Base-by-base conservation (phyloP, 164 flowering plant genomes). In the Macadamia tetraphylla region DNA sequence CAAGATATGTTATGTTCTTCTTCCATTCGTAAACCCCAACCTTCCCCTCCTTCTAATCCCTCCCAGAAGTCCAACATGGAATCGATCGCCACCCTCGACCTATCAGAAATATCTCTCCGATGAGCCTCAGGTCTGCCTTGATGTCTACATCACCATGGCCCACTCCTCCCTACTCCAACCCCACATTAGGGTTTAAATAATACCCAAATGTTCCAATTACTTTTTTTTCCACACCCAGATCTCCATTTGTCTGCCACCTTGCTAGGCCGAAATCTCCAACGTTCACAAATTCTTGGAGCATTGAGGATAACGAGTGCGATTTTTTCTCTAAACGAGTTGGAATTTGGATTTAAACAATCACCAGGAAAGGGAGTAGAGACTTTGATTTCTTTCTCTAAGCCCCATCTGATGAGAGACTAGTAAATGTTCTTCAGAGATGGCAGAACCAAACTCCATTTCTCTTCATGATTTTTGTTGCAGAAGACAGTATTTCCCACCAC, bases 111-210 rank as follows among this genome's bases (percentile, higher is more conserved):
- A 75, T 64, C 60, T 77, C 14, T 71, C 86, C 43, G 82, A 67
- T 11, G 92, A 91, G 56, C 83, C 94, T 13, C 88, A n/a, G n/a
- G n/a, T n/a, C n/a, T n/a, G n/a, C n/a, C n/a, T n/a, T 89, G 82
- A 87, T n/a, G n/a, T 88, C 32, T 94, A 83, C 85, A 89, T 94
- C 67, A 92, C 99, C 77, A 89, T 92, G 98, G 99, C 99, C 44
- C 99, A n/a, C n/a, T n/a, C n/a, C n/a, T n/a, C n/a, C n/a, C n/a
- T n/a, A n/a, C n/a, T n/a, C n/a, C n/a, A n/a, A n/a, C n/a, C n/a
- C n/a, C n/a, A n/a, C n/a, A n/a, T n/a, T n/a, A n/a, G n/a, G n/a
- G n/a, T n/a, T n/a, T n/a, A n/a, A n/a, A n/a, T n/a, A n/a, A n/a
- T n/a, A n/a, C n/a, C n/a, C n/a, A n/a, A n/a, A n/a, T n/a, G n/a